Conservation (phyloP, 768 basidiomycete species). For the Chalciporus piperatus region DNA sequence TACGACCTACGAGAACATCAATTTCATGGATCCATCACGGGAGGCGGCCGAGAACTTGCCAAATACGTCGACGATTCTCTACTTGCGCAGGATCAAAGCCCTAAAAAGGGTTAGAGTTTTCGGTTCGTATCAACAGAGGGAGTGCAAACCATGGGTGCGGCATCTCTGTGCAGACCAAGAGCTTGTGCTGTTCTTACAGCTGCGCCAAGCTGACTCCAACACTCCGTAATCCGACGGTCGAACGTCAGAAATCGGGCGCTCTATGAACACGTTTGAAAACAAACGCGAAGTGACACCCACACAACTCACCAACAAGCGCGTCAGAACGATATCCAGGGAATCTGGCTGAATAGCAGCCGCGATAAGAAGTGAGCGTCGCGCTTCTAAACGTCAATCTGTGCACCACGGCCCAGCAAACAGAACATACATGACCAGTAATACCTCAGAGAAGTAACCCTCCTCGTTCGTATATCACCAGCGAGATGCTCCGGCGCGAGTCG, state of each 20-base stretch:
- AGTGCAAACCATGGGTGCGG: constrained; percentile 68
- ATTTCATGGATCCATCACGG: not conserved
- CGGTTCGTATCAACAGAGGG: not conserved
- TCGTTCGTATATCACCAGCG: constrained; percentile 71
- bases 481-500: constrained; percentile 83
- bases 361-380: constrained; percentile 82
- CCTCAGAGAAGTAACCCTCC: constrained; percentile 77
- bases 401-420: not conserved
- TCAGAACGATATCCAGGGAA: constrained; percentile 87
- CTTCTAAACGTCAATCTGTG: constrained; percentile 40
- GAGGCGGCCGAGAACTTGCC: constrained; percentile 42
- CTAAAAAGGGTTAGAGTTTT: constrained; percentile 34
- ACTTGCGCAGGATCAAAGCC: constrained; percentile 71
- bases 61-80: constrained; percentile 88
- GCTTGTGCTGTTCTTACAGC: constrained; percentile 92
- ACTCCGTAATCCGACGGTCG: constrained; percentile 87
- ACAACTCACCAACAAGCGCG: constrained; percentile 66
- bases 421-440: constrained; percentile 95
- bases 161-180: constrained; percentile 88
- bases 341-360: constrained; percentile 94
- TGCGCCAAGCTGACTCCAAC: constrained; percentile 94
- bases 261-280: constrained; percentile 33
- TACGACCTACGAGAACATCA: constrained; percentile 58
- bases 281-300: not conserved
- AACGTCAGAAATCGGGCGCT: constrained; percentile 68